Evolutionary conservation across 2,329 filamentous ascomycete genomes (phyloP), one percentile per base, ranked within the genome.

Genomic region (Dissoconium aciculare): DNA sequence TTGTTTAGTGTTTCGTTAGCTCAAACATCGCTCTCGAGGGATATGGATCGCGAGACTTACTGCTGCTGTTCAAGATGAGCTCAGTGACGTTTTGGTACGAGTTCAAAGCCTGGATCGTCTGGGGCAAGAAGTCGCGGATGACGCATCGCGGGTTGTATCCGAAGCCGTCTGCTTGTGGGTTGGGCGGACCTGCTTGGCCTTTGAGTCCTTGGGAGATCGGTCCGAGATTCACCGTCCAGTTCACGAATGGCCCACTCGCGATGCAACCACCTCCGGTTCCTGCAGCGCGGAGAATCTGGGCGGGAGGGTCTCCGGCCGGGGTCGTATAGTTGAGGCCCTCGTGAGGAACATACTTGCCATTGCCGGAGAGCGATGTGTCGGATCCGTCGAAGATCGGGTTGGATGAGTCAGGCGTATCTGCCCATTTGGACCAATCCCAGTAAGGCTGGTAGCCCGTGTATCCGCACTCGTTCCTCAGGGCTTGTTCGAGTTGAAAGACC

Each of bases 201-300:
- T 23, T n/a, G 8, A 23, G 19, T 23, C 19, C 19, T n/a, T n/a
- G n/a, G 8, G 19, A 23, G 6, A 39, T 33, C 4, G 50, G 49
- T 3, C 50, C 50, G 15, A 53, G 43, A 28, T 51, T 45, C 35
- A 52, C 37, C n/a, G 39, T 43, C 32, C 42, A 47, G 38, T 68
- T 54, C 41, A 54, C 59, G 51, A 71, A 69, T 0, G 67, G 67
- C 0, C 67, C 67, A 1, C 52, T 56, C 10, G 47, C 54, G 3
- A 74, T 55, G 43, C 67, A 72, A 2, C 69, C 69, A 23, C 69
- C 68, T 10, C 69, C 69, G 0, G 57, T 56, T n/a, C 65, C 69
- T 1, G 60, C 8, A n/a, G 62, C 64, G 6, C 65, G 46, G 12
- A 42, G 53, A 35, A 61, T 31, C 27, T 45, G 8, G 19, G n/a